Evolutionary conservation across 2,329 filamentous ascomycete species (phyloP).

Genomic region (Coniella vitis): DNA sequence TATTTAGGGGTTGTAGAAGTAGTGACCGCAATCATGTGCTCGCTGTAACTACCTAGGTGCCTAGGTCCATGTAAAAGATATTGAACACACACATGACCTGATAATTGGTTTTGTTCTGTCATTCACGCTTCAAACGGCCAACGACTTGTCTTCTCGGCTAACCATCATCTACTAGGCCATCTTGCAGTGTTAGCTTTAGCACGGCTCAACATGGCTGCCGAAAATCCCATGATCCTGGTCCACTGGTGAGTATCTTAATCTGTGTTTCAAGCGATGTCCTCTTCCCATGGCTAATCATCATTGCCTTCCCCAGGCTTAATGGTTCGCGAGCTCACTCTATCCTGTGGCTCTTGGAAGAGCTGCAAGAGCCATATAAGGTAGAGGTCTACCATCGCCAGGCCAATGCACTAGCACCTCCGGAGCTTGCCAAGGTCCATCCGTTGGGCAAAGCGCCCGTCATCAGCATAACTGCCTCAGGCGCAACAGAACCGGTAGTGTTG

Average conservation of each 20-base stretch:
- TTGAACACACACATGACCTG: too few relatives aligned
- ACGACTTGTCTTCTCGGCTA: too few relatives aligned
- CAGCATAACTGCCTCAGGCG: constrained; percentile 45
- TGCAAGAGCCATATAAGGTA: constrained; percentile 71
- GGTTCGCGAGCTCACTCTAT: constrained; percentile 77
- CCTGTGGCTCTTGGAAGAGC: constrained; percentile 79
- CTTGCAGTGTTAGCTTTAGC: too few relatives aligned
- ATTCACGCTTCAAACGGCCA: too few relatives aligned
- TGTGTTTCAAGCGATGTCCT: neutral
- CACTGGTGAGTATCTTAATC: constrained; percentile 17
- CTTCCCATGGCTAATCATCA: neutral
- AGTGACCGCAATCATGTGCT: neutral
- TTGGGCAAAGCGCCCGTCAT: constrained; percentile 83
- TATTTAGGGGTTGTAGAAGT: neutral
- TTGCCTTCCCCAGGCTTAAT: constrained; percentile 60
- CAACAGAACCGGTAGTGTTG: constrained; percentile 49
- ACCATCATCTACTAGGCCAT: too few relatives aligned
- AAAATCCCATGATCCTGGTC: constrained; percentile 18
- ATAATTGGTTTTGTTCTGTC: too few relatives aligned
- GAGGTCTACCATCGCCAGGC: constrained; percentile 66
- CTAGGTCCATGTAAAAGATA: too few relatives aligned
- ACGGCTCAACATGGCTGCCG: constrained; percentile 5
- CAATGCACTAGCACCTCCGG: constrained; percentile 60
- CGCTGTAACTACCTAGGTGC: too few relatives aligned
- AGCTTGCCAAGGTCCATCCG: constrained; percentile 72